Evolutionary conservation across 108 stramenopile genomes (phyloP).

Genomic region (Schizochytrium sp.): DNA sequence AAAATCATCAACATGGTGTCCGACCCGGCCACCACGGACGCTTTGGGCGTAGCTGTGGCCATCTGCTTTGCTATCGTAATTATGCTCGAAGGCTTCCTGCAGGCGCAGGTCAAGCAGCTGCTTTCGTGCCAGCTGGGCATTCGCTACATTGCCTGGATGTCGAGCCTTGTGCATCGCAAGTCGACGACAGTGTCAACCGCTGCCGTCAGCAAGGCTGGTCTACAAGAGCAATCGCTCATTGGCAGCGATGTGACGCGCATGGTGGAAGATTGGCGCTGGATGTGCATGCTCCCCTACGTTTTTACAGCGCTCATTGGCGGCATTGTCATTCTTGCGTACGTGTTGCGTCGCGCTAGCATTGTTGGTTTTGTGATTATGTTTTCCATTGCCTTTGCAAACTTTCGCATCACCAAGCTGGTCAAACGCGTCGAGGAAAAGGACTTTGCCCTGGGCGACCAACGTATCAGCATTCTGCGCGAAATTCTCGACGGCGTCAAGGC

Average conservation of each 20-base stretch:
- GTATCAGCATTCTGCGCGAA: constrained; percentile 4
- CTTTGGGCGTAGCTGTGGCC: neutral
- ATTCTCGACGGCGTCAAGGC: constrained; percentile 12
- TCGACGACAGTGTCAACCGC: neutral
- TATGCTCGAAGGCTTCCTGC: neutral
- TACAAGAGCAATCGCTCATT: neutral
- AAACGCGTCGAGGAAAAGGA: constrained; percentile 14
- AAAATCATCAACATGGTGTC: neutral
- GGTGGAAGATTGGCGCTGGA: constrained; percentile 14
- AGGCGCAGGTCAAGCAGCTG: constrained; percentile 12
- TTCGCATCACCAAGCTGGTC: neutral
- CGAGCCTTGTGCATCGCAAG: constrained; percentile 11
- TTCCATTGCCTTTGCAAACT: neutral
- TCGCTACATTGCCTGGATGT: constrained; percentile 1
- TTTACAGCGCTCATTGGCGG: neutral
- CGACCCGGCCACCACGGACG: neutral
- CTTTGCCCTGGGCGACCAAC: neutral
- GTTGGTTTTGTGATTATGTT: neutral
- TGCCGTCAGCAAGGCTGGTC: neutral
- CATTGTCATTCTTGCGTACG: neutral
- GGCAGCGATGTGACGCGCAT: constrained; percentile 9
- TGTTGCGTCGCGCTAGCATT: neutral
- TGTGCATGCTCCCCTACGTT: constrained; percentile 2
- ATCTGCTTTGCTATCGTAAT: neutral
- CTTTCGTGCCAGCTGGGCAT: neutral